Evolutionary conservation across 805 yeast species (phyloP), one percentile per base, ranked within the genome.

Genomic region (Lipomyces mesembrius): DNA sequence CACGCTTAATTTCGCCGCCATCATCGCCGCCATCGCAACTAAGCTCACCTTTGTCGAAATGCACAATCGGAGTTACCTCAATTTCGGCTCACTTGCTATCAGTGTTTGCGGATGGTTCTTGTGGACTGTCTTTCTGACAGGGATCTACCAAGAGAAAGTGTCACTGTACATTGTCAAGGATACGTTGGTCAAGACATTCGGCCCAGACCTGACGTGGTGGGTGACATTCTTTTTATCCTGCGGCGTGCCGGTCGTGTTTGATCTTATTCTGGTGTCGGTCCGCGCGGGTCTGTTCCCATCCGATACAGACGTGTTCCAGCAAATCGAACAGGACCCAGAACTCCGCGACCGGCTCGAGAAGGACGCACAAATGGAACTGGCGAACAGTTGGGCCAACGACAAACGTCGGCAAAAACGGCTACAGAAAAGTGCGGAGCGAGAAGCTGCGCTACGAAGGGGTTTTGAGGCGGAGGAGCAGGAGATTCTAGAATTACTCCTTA

Each of bases 171-270:
- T 85, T 76, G 97, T 90, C 2, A 80, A 82, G 7, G 82, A 84
- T 68, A 96, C 95, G 1, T 80, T 95, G 59, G 81, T 83, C 65
- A 77, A 87, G 59, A 86, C 86, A 61, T 92, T 91, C 79, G 98
- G 98, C 27, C 78, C 71, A 25, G 98, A 95, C 75, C 76, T 81
- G n/a, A 83, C 90, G 0, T 94, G 92, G 86, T 95, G 98, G 98
- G 91, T 91, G 0, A 77, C 91, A 0, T 78, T 90, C 43, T 74
- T 91, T 37, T 82, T 87, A 1, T 75, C 90, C 22, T 76, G 82
- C 0, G 78, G 85, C 0, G 80, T 91, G 62, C 89, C 94, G 1
- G 71, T 90, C 14, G 77, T 87, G 51, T 79, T 90, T 66, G 98
- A 95, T 75, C 77, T 90, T 52, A 74, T 89, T 4, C 76, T 87